These are phyloP conservation scores for Nemania sp. DNA, from an alignment of 2,329 filamentous ascomycete species.

Conservation along the genomic window DNA sequence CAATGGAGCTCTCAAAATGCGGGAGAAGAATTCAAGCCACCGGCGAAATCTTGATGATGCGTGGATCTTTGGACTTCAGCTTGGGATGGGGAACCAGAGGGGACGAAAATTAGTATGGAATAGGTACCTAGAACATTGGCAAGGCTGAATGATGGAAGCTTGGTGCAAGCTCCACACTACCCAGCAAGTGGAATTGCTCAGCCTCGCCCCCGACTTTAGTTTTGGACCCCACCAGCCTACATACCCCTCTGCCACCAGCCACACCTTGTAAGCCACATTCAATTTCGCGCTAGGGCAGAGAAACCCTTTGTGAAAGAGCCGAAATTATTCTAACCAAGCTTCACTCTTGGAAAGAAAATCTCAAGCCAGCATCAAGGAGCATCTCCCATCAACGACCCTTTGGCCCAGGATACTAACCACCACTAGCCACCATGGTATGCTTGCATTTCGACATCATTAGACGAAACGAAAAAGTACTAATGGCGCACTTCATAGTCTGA, in stretches of 20 bases:
- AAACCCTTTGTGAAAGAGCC: conserved; percentile 47
- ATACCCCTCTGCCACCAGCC: conserved; percentile 36
- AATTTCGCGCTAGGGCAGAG: conserved; percentile 46
- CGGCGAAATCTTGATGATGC: conserved; percentile 54
- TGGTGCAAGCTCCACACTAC: conserved; percentile 32
- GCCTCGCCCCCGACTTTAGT: conserved; percentile 21
- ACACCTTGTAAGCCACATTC: conserved; percentile 42
- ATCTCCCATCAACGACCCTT: conserved; percentile 32
- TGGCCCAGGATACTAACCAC: conserved; percentile 47
- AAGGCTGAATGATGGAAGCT: conserved; percentile 45
- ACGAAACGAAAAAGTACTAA: conserved; percentile 42
- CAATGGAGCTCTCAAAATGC: conserved; percentile 55
- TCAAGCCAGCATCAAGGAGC: conserved; percentile 25
- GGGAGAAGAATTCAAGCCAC: conserved; percentile 58
- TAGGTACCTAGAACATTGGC: conserved; percentile 30
- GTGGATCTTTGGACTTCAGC: conserved; percentile 58
- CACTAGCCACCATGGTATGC: conserved; percentile 56
- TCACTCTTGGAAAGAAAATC: conserved; percentile 21
- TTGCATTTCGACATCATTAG: neutral
- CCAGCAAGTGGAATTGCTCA: conserved; percentile 16
- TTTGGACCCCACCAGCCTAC: conserved; percentile 44
- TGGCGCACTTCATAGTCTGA: conserved; percentile 67
- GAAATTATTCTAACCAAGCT: conserved; percentile 40
- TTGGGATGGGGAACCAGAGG: conserved; percentile 52
- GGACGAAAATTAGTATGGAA: conserved; percentile 57